Conservation (phyloP, 805 yeast genomes). For the Jamesozyma spencerorum region DNA sequence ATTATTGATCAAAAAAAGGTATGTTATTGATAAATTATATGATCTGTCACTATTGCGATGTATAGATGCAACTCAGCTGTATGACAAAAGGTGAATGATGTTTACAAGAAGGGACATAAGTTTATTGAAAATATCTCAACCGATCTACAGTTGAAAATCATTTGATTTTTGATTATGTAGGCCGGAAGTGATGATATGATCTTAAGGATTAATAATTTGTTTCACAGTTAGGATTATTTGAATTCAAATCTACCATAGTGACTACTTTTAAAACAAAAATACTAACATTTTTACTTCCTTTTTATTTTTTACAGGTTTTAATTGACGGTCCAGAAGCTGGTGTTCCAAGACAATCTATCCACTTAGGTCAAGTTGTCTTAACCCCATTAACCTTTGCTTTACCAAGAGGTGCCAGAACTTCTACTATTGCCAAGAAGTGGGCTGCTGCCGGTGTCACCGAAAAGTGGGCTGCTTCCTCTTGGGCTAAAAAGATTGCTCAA, state of each 20-base stretch:
- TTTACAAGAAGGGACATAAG: too few species aligned
- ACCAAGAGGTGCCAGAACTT: slow-evolving; percentile 92
- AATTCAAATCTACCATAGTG: too few species aligned
- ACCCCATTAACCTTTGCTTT: slow-evolving; percentile 85
- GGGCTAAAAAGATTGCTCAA: slow-evolving; percentile 98
- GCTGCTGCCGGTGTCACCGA: slow-evolving; percentile 76
- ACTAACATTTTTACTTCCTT: slow-evolving; percentile 3
- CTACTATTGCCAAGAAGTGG: slow-evolving; percentile 86
- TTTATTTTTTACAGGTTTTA: slow-evolving; percentile 48
- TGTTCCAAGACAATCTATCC: slow-evolving; percentile 86
- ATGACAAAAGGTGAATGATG: too few species aligned
- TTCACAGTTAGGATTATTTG: too few species aligned
- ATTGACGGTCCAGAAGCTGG: slow-evolving; percentile 90
- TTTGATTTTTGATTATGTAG: too few species aligned
- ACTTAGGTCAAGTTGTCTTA: slow-evolving; percentile 80
- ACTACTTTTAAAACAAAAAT: not conserved
- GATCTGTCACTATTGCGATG: not conserved
- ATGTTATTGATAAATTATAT: slow-evolving; percentile 32
- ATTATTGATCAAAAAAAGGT: slow-evolving; percentile 99
- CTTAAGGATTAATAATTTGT: too few species aligned
- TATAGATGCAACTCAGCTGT: not conserved
- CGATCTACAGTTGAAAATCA: too few species aligned
- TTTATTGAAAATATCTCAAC: not conserved
- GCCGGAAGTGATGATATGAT: too few species aligned
- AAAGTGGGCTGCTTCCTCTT: slow-evolving; percentile 87